phyloP scores from a whole-genome alignment of 164 flowering plant genomes.

The Berberis vulgaris region DNA sequence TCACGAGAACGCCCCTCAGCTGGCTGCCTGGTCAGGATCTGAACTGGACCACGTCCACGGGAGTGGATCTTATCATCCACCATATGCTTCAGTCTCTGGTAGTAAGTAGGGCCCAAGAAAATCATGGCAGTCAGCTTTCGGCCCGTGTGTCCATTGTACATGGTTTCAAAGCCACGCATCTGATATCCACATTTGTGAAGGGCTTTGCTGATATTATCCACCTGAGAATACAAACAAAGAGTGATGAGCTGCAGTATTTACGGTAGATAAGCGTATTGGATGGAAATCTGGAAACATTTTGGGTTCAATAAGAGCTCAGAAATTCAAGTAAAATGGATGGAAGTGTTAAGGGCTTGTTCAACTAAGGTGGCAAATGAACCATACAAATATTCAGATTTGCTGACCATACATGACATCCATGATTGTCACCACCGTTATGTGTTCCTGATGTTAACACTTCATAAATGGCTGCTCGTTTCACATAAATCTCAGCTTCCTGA shows the following conservation, averaged over 20 bases:
- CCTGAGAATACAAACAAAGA: conserved; percentile 25
- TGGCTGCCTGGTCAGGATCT: conserved; percentile 95
- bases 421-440: too few species aligned
- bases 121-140: conserved; percentile 70
- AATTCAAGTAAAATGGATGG: too few species aligned
- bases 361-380: too few species aligned
- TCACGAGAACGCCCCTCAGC: conserved; percentile 97
- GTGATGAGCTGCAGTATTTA: background rate
- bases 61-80: conserved; percentile 98
- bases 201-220: conserved; percentile 91
- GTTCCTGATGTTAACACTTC: too few species aligned
- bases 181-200: conserved; percentile 98
- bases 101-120: conserved; percentile 95
- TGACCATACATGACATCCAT: too few species aligned
- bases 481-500: too few species aligned
- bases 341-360: too few species aligned
- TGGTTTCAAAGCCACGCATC: conserved; percentile 95
- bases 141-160: conserved; percentile 98
- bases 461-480: too few species aligned
- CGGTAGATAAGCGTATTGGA: too few species aligned
- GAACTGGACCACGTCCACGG: conserved; percentile 93
- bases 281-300: too few species aligned
- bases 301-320: too few species aligned
- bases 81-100: conserved; percentile 95
- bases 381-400: too few species aligned